Percentiles rank a stretch among this genome's conserved stretches.
Evolutionary conservation across 73 alveolate species (phyloP).

Genomic region (Paramecium biaurelia): DNA sequence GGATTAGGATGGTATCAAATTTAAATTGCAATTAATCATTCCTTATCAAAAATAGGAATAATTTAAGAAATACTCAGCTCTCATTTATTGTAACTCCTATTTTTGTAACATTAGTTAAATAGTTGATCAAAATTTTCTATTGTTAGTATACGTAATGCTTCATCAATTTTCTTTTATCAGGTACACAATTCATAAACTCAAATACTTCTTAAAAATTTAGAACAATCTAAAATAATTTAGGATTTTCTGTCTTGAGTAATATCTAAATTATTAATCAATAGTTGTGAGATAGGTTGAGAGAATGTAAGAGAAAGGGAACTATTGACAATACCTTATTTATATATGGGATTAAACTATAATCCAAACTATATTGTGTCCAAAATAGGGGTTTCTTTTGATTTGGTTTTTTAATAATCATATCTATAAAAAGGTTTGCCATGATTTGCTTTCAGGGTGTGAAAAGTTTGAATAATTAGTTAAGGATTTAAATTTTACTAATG

Average conservation of each 20-base stretch:
- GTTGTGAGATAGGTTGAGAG: background rate
- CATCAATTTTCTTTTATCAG: conserved; percentile 1
- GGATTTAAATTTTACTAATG: background rate
- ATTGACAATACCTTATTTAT: background rate
- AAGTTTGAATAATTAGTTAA: background rate
- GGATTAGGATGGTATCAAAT: background rate
- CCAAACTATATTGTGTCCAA: background rate
- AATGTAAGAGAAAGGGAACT: background rate
- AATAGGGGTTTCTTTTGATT: background rate
- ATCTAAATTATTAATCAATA: background rate
- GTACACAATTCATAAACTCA: background rate
- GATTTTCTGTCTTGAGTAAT: background rate
- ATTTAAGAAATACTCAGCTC: background rate
- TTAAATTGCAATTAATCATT: background rate
- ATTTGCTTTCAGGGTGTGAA: background rate
- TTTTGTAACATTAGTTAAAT: background rate
- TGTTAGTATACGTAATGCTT: background rate
- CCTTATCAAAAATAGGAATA: background rate
- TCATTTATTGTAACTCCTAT: background rate
- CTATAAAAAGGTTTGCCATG: background rate
- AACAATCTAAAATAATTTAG: background rate
- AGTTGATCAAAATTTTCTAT: background rate
- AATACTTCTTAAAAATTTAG: background rate
- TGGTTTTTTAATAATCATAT: conserved; percentile 9
- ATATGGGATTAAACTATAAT: background rate